Conservation (phyloP, 768 basidiomycete genomes). For the Hericium rajendrae region DNA sequence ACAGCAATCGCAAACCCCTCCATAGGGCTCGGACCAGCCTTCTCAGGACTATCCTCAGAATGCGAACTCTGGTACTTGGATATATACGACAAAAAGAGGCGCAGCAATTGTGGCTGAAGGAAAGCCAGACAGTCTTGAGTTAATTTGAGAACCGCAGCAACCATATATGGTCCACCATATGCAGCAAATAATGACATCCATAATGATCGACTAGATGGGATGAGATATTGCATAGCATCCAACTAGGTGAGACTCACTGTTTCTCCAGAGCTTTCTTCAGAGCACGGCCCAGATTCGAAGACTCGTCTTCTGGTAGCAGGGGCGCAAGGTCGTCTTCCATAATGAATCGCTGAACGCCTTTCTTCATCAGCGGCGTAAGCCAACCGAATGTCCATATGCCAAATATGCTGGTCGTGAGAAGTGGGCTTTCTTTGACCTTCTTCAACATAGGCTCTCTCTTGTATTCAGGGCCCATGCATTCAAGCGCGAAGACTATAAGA, state of each 20-base stretch:
- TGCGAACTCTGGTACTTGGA: constrained; percentile 55
- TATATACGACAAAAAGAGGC: constrained; percentile 73
- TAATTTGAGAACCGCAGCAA: constrained; percentile 60
- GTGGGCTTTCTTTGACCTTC: constrained; percentile 51
- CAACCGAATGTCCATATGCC: constrained; percentile 79
- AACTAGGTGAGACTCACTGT: constrained; percentile 35
- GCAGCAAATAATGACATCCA: constrained; percentile 68
- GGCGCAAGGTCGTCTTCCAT: constrained; percentile 83
- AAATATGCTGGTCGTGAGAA: constrained; percentile 70
- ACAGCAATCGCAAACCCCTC: constrained; percentile 71
- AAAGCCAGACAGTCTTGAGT: constrained; percentile 75
- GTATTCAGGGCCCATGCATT: constrained; percentile 60
- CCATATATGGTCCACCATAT: constrained; percentile 68
- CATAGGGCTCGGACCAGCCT: constrained; percentile 27
- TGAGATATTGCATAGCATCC: neutral
- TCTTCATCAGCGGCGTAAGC: constrained; percentile 74
- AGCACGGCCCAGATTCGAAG: constrained; percentile 51
- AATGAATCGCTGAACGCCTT: constrained; percentile 55
- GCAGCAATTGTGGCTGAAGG: constrained; percentile 79
- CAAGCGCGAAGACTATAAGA: constrained; percentile 48
- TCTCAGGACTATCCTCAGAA: constrained; percentile 12
- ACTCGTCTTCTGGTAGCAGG: constrained; percentile 57
- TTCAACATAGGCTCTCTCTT: constrained; percentile 20
- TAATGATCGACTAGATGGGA: constrained; percentile 40
- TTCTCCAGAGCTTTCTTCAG: constrained; percentile 54